Base-by-base conservation (phyloP, 345 rosid species). In the Cochlearia excelsa region DNA sequence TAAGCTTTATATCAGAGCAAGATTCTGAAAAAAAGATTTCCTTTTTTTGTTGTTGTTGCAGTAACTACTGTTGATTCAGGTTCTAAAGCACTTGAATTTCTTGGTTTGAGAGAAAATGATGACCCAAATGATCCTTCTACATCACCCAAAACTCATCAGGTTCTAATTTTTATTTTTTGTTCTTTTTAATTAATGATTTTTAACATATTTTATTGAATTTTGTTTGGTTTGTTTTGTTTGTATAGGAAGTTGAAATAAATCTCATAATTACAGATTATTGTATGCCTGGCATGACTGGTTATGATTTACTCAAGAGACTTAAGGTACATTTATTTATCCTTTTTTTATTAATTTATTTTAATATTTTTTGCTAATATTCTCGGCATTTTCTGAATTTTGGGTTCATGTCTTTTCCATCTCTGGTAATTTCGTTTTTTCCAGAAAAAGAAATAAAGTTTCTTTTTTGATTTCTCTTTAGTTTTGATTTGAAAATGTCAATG, bases 211-310 rank as follows among this genome's bases (percentile, higher is more conserved):
- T 37, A 26, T 3, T 45, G 11, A 6, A 41, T 28, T 26, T 48
- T 1, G n/a, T 46, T 27, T 28, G 43, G 7, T 48, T 50, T 48
- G 37, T 41, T 30, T 54, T n/a, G 23, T 37, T 45, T 46, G 66
- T 51, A 33, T 77, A 68, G 55, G 84, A 82, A 16, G 35, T 78
- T 9, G 77, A 77, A 74, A 81, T 93, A 2, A 85, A 80, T 74
- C 69, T 93, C 66, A 89, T 93, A 51, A 87, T 93, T 28, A 93
- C 97, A 44, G 99, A 93, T 75, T 93, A 93, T 41, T 87, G 90
- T 52, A 93, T 89, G 99, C 99, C 99, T 10, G 99, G 90, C 7
- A 89, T 92, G 94, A 85, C 95, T 4, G 99, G 99, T 64, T 87
- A 86, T 64, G 97, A 93, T 81, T 91, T 93, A 6, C 82, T 93